Evolutionary conservation across 441 rosid genomes (phyloP), one percentile per base, ranked within the genome.

Genomic region (Erysimum cheiri): DNA sequence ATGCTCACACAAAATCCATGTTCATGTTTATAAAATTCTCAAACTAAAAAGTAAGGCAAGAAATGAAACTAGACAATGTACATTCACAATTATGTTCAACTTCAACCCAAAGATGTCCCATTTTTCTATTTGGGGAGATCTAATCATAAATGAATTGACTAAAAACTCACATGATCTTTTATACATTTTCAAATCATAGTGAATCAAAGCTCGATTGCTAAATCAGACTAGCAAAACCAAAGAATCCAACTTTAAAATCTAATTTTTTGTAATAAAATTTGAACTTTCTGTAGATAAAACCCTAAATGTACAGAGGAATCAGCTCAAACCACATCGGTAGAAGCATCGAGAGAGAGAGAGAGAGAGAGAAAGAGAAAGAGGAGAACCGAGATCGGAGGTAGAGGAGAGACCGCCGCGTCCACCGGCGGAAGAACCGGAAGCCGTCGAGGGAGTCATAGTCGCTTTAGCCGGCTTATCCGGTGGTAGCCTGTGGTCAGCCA

Each of bases 381-480:
- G 85, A 54, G 86, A 85, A 67, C 84, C 94, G 32, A 86, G 88
- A 93, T 93, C 97, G 76, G 98, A 89, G 79, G 87, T 72, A 31
- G 94, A 76, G 70, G 97, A 93, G 73, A 84, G 81, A 73, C 86
- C 88, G 0, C 81, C 86, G 5, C 84, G 85, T 60, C 79, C 85
- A 54, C 88, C 92, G 43, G 70, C 74, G 14, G 78, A 78, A 39
- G 78, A 78, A 10, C 82, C 86, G 5, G 80, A 60, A 15, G 93
- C 81, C 41, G 88, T 77, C 0, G 87, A 75, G 8, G 82, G 81
- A 13, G 89, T 80, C 50, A 73, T 32, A 57, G 57, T 77, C 80
- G 19, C 59, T 64, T 50, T 60, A 35, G 57, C 73, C 32, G 54
- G 22, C 60, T 72, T 81, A 64, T 80, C 83, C 5, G 31, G 57